A percentile compares a stretch with the other conserved stretches of the same genome.
Evolutionary conservation across 306 rosid species (phyloP).

Genomic region (peach (Prunus persica)): Prunus_persica_NCBIv2 NC_034013.1:17025501-17026000

Average conservation of each 20-base stretch:
- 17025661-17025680: conserved; percentile 17
- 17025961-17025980: not conserved
- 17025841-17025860: not conserved
- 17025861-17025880: not conserved
- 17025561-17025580: conserved; percentile 13
- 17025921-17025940: not conserved
- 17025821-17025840: conserved; percentile 13
- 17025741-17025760: conserved; percentile 53
- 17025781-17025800: conserved; percentile 55
- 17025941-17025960: conserved; percentile 9
- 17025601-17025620: conserved; percentile 36
- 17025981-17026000: conserved; percentile 3
- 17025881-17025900: not conserved
- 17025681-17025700: not conserved
- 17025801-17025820: conserved; percentile 39
- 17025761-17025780: conserved; percentile 79
- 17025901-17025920: not conserved
- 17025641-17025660: conserved; percentile 64
- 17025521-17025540: conserved; percentile 17
- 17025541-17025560: conserved; percentile 32
- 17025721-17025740: not conserved
- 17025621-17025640: conserved; percentile 49
- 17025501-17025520: conserved; percentile 18
- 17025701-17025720: too few species aligned
- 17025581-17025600: conserved; percentile 1